These are phyloP conservation scores for Peribolospora kevripleyi DNA, from an alignment of 768 basidiomycete species.

Conservation along the genomic window DNA sequence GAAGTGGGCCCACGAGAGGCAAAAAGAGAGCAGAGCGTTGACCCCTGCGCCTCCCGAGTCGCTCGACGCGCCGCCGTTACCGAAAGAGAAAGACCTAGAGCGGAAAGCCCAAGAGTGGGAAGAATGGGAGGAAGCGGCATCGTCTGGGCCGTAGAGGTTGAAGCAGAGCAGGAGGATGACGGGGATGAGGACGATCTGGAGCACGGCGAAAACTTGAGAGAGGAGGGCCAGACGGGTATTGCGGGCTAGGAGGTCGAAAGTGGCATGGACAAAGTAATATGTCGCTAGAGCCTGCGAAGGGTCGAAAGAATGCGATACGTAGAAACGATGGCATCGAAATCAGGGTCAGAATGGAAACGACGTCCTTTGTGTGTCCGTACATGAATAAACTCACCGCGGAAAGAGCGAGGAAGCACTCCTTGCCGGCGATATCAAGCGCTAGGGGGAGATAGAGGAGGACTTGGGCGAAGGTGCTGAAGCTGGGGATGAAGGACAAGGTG, in stretches of 20 bases:
- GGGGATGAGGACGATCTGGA: conserved; percentile 11
- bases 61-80: not conserved
- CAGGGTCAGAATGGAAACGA: conserved; percentile 6
- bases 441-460: conserved; percentile 15
- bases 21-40: not conserved
- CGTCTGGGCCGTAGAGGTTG: conserved; percentile 10
- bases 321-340: conserved; percentile 3
- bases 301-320: conserved; percentile 2
- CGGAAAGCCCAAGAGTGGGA: conserved; percentile 17
- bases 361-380: not conserved
- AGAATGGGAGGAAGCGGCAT: conserved; percentile 15
- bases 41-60: too few relatives aligned
- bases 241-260: conserved; percentile 3
- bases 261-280: conserved; percentile 5
- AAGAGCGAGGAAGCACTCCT: conserved; percentile 2
- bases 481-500: too few relatives aligned
- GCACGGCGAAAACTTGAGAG: conserved; percentile 1
- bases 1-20: not conserved
- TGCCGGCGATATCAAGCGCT: conserved; percentile 15
- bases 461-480: conserved; percentile 2
- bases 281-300: not conserved
- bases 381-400: not conserved
- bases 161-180: conserved; percentile 13
- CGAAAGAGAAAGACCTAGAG: conserved; percentile 14
- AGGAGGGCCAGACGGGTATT: conserved; percentile 10